Evolutionary conservation across 2,329 filamentous ascomycete genomes (phyloP).

Genomic region (Aspergillus intermedius): DNA sequence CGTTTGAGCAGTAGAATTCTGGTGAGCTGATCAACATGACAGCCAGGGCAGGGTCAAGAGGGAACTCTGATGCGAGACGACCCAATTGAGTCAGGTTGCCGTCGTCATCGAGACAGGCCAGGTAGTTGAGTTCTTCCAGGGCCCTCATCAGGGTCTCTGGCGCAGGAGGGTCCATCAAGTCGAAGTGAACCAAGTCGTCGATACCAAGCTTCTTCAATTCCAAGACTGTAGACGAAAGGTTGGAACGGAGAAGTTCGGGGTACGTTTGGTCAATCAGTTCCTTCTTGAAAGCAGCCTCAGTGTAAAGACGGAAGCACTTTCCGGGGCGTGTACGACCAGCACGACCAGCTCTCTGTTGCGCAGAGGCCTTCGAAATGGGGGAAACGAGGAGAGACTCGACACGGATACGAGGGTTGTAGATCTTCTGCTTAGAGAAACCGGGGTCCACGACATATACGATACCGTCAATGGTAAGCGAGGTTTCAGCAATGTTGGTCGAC

Average conservation of each 20-base stretch:
- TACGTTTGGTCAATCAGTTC: slow-evolving; percentile 97
- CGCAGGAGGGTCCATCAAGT: slow-evolving; percentile 95
- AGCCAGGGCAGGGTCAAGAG: slow-evolving; percentile 84
- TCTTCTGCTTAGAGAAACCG: slow-evolving; percentile 98
- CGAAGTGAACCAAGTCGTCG: slow-evolving; percentile 93
- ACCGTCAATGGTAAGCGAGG: slow-evolving; percentile 92
- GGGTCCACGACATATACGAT: slow-evolving; percentile 99
- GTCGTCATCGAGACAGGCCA: slow-evolving; percentile 93
- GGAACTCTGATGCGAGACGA: slow-evolving; percentile 85
- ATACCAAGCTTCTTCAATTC: slow-evolving; percentile 97
- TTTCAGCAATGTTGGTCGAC: slow-evolving; percentile 97
- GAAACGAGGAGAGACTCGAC: slow-evolving; percentile 97
- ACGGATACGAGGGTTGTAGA: slow-evolving; percentile 94
- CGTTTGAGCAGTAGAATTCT: slow-evolving; percentile 98
- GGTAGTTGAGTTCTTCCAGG: slow-evolving; percentile 93
- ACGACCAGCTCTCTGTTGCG: slow-evolving; percentile 96
- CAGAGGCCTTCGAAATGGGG: slow-evolving; percentile 94
- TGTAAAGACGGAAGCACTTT: slow-evolving; percentile 97
- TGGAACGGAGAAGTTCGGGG: slow-evolving; percentile 90
- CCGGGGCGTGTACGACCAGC: slow-evolving; percentile 96
- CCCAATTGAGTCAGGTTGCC: slow-evolving; percentile 85
- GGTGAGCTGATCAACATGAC: slow-evolving; percentile 98
- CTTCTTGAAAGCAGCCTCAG: slow-evolving; percentile 91
- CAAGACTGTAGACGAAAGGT: slow-evolving; percentile 87
- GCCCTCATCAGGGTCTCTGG: slow-evolving; percentile 98